These are phyloP conservation scores for Fonsecaea monophora DNA, from an alignment of 2,329 filamentous ascomycete species.

Conservation along the genomic window DNA sequence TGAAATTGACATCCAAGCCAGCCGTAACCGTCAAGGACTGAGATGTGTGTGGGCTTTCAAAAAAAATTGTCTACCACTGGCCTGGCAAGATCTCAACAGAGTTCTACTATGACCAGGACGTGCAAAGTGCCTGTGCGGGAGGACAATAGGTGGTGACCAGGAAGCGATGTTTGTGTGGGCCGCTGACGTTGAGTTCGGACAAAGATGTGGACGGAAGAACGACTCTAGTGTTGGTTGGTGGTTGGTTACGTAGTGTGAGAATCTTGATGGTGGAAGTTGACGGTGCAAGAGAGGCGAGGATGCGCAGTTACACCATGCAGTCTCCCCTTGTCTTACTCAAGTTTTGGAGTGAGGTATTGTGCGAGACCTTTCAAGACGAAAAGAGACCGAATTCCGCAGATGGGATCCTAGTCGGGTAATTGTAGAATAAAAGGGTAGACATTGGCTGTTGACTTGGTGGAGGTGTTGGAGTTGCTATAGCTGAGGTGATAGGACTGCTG, in stretches of 20 bases:
- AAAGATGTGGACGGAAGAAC: constrained; percentile 7
- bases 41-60: background rate
- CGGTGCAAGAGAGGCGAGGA: background rate
- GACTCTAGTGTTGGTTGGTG: background rate
- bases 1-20: background rate
- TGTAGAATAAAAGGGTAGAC: background rate
- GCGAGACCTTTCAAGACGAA: background rate
- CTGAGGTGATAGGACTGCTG: background rate
- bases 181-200: constrained; percentile 3
- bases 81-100: background rate
- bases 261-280: background rate
- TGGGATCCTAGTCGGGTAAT: background rate
- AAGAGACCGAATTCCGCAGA: background rate
- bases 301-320: background rate
- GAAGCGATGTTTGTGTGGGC: constrained; percentile 1
- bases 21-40: background rate
- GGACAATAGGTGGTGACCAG: background rate
- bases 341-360: background rate
- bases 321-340: background rate
- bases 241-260: constrained; percentile 1
- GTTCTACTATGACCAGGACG: too few species aligned
- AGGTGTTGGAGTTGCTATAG: background rate
- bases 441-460: background rate
- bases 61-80: background rate
- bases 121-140: background rate